Evolutionary conservation across 495 filamentous ascomycete species (phyloP), one percentile per base, ranked within the genome.

Genomic region (Aspergillus bridgeri): DNA sequence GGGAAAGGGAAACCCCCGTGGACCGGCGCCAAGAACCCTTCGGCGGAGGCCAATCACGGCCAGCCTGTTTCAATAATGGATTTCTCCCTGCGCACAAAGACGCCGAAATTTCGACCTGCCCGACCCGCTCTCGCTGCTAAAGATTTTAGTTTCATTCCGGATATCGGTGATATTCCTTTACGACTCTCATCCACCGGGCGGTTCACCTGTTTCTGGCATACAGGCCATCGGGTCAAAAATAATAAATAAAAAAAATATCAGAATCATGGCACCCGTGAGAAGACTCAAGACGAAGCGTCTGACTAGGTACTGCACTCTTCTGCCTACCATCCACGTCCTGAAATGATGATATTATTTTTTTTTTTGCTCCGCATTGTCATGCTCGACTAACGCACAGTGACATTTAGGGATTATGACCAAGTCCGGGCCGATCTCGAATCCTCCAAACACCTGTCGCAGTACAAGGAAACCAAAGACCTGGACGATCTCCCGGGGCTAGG

Each of bases 401-500:
- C 50, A 13, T 51, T 51, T 63, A 92, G 90, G 69, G 92, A 90
- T 73, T 80, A 96, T 62, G 93, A 98, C 69, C 94, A 96, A 72
- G 81, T 96, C 69, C 81, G 89, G 61, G 83, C 84, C 47, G 94
- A 98, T 71, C 74, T 96, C 50, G 75, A 72, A 53, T 87, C 84
- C 15, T 80, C 88, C 7, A 87, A 86, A 62, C 92, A 96, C 68
- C 83, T 98, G 22, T 74, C 80, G 42, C 82, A 89, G 50, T 88
- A 86, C 79, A 89, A 91, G 65, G 82, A 83, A 27, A 79, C 86
- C 47, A 93, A 96, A 64, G 87, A 89, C 23, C 74, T 81, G 19
- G 93, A 96, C 68, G 93, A 97, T 62, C 81, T 94, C 17, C 94
- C 93, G 6, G 92, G 85, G 0, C 76, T 96, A 24, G 93, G 93